Evolutionary conservation across 164 flowering plant species (phyloP).

Genomic region (Kalanchoe fedtschenkoi): DNA sequence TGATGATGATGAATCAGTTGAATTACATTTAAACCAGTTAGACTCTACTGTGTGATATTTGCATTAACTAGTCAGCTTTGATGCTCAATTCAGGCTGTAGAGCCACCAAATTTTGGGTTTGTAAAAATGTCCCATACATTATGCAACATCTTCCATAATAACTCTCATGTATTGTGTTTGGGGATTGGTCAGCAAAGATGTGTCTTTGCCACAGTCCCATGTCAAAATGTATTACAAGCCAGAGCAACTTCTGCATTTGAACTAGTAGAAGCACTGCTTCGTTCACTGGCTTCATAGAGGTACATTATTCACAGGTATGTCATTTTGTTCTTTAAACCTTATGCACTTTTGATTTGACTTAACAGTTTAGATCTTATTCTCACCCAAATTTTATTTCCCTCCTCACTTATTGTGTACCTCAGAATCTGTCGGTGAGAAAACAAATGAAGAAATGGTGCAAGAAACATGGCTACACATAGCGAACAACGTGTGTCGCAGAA

Average conservation of each 20-base stretch:
- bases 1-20: conserved; percentile 13
- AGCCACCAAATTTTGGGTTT: not conserved
- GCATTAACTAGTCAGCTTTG: not conserved
- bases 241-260: not conserved
- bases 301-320: too few relatives aligned
- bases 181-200: not conserved
- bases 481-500: not conserved
- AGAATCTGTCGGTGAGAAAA: conserved; percentile 5
- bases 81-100: not conserved
- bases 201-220: not conserved
- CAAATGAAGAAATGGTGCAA: not conserved
- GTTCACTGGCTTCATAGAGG: not conserved
- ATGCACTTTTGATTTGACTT: not conserved
- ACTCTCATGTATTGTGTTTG: not conserved
- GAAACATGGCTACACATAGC: conserved; percentile 1
- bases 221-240: not conserved
- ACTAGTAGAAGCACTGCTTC: not conserved
- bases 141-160: not conserved
- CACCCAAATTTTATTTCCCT: not conserved
- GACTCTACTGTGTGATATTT: conserved; percentile 21
- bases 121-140: not conserved
- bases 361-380: not conserved
- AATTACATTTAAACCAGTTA: conserved; percentile 21
- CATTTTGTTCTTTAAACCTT: not conserved
- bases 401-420: not conserved